Evolutionary conservation across 306 rosid genomes (phyloP).

Genomic region (Medicago lupulina): DNA sequence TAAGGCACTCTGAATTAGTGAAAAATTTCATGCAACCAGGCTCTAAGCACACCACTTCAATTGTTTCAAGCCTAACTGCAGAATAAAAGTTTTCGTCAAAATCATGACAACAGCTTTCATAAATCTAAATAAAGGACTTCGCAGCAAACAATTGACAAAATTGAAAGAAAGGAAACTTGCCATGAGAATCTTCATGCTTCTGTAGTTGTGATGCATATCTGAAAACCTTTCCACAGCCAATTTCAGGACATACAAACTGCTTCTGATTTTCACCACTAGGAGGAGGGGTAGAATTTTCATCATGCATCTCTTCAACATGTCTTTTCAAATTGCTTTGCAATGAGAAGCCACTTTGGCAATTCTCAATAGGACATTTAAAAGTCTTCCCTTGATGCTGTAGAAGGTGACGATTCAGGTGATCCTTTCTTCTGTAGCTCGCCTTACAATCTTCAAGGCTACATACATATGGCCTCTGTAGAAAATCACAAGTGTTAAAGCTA

Average conservation of each 20-base stretch:
- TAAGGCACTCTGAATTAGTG: constrained; percentile 67
- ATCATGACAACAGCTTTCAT: neutral
- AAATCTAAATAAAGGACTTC: neutral
- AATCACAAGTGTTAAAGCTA: constrained; percentile 25
- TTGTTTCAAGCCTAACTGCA: constrained; percentile 74
- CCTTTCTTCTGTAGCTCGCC: constrained; percentile 87
- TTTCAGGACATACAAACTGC: constrained; percentile 66
- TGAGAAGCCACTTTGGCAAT: constrained; percentile 62
- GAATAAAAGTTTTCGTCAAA: constrained; percentile 18
- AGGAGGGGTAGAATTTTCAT: constrained; percentile 41
- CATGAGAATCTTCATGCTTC: constrained; percentile 82
- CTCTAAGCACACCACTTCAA: constrained; percentile 71
- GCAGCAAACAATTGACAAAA: neutral
- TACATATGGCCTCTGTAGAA: constrained; percentile 70
- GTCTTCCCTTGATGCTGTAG: constrained; percentile 69
- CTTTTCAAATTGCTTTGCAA: constrained; percentile 59
- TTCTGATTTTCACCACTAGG: constrained; percentile 37
- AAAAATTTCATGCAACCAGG: constrained; percentile 76
- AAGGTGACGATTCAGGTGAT: constrained; percentile 86
- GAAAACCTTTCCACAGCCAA: constrained; percentile 79
- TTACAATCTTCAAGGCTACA: constrained; percentile 70
- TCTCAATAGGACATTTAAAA: constrained; percentile 70
- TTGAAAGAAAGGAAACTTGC: constrained; percentile 41
- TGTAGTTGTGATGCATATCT: constrained; percentile 59
- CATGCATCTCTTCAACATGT: constrained; percentile 66